Percentiles rank a stretch among this genome's conserved stretches.
phyloP scores from a whole-genome alignment of 371 early-diverging fungal species.

The Mucor ambiguus region DNA sequence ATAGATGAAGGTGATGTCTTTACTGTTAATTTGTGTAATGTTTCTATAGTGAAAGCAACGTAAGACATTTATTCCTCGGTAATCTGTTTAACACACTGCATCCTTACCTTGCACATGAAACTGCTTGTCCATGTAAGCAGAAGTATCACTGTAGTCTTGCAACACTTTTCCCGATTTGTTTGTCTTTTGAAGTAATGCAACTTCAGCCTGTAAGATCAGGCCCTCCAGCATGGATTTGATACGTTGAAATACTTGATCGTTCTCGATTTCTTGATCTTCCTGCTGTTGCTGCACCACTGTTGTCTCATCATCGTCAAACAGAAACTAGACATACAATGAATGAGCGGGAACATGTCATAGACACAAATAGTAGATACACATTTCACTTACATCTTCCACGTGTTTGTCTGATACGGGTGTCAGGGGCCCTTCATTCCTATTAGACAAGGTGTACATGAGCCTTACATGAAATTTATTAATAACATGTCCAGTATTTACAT shows the following conservation, averaged over 20 bases:
- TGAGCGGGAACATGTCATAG: not conserved
- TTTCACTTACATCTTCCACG: slow-evolving; percentile 15
- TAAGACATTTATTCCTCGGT: not conserved
- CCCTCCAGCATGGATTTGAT: slow-evolving; percentile 26
- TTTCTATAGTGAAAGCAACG: slow-evolving; percentile 1
- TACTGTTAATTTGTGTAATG: slow-evolving; percentile 16
- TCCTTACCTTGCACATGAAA: slow-evolving; percentile 14
- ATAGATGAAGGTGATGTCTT: slow-evolving; percentile 9
- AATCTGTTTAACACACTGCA: no score
- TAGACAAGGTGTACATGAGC: not conserved
- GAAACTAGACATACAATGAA: not conserved
- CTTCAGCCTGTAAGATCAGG: slow-evolving; percentile 32
- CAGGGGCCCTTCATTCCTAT: slow-evolving; percentile 31
- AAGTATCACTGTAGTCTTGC: slow-evolving; percentile 10
- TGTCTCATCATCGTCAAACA: slow-evolving; percentile 7
- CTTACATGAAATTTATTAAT: slow-evolving; percentile 6
- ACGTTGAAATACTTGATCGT: slow-evolving; percentile 31
- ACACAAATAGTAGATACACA: no score
- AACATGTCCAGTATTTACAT: slow-evolving; percentile 27
- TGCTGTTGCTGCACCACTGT: not conserved
- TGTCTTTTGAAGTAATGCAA: slow-evolving; percentile 30
- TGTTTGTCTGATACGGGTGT: slow-evolving; percentile 31
- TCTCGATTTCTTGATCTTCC: slow-evolving; percentile 26
- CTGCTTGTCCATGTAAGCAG: slow-evolving; percentile 16
- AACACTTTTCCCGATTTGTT: slow-evolving; percentile 31